phyloP scores from a whole-genome alignment of 148 eudicot genomes.

The Cornus controversa region DNA sequence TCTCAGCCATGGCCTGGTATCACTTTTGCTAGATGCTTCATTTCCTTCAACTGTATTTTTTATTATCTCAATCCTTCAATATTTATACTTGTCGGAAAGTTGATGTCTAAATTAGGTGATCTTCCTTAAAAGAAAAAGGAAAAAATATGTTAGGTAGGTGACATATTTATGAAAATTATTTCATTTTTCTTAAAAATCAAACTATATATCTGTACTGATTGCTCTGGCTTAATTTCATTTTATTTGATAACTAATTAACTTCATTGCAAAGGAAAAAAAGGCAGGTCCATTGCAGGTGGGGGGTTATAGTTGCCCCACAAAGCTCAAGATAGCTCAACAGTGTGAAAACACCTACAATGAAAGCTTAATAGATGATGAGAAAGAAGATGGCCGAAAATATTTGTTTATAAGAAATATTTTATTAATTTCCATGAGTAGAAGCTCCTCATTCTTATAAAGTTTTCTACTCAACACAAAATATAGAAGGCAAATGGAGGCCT shows the following conservation, averaged over 20 bases:
- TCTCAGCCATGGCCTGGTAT: constrained; percentile 99
- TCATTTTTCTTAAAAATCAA: background rate
- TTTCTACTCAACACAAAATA: background rate
- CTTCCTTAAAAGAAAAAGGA: background rate
- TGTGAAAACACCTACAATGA: too few relatives aligned
- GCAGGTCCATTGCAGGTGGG: too few relatives aligned
- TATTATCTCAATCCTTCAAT: background rate
- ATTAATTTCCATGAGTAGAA: background rate
- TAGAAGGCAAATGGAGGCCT: background rate
- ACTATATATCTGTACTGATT: background rate
- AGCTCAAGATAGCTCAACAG: too few relatives aligned
- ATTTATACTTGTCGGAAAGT: too few relatives aligned
- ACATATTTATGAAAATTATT: background rate
- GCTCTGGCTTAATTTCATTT: too few relatives aligned
- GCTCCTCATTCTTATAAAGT: background rate
- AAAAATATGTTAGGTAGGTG: background rate
- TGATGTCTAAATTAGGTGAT: too few relatives aligned
- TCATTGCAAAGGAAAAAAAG: too few relatives aligned
- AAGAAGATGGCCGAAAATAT: too few relatives aligned
- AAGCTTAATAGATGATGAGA: too few relatives aligned
- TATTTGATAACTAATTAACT: too few relatives aligned
- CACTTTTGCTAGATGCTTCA: background rate
- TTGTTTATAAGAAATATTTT: background rate
- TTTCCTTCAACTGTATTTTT: background rate
- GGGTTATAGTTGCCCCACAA: too few relatives aligned